phyloP scores from a whole-genome alignment of 257 asterid genomes.

The Nicotiana tomentosiformis region DNA sequence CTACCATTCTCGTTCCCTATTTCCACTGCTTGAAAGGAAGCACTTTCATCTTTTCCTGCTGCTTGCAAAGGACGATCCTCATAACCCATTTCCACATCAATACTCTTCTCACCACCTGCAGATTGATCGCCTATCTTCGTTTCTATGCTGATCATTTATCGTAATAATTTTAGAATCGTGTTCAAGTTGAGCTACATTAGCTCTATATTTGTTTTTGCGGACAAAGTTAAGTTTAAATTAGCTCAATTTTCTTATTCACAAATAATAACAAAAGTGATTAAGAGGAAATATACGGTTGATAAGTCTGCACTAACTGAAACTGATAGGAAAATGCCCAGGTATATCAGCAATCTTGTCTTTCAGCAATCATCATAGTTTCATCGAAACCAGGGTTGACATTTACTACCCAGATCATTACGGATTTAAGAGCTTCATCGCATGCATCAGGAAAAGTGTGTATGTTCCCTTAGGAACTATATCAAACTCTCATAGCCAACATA shows the following conservation, averaged over 20 bases:
- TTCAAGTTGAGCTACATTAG: not conserved
- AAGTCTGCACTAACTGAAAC: not conserved
- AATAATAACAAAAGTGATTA: not conserved
- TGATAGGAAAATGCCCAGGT: not conserved
- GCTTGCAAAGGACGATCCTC: constrained; percentile 14
- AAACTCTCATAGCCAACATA: not conserved
- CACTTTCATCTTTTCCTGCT: constrained; percentile 37
- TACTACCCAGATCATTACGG: not conserved
- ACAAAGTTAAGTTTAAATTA: not conserved
- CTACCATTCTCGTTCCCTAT: constrained; percentile 24
- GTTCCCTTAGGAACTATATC: not conserved
- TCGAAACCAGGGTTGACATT: not conserved
- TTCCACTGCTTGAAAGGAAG: constrained; percentile 36
- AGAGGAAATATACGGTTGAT: not conserved
- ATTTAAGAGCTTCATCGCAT: not conserved
- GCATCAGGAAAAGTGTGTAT: not conserved
- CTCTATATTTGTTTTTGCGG: too few relatives aligned
- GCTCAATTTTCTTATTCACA: not conserved
- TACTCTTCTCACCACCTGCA: constrained; percentile 32
- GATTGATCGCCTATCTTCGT: constrained; percentile 28
- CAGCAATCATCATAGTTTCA: not conserved
- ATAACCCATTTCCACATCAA: constrained; percentile 28
- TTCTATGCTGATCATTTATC: constrained; percentile 37
- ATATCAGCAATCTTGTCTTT: not conserved
- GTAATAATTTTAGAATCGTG: not conserved